phyloP scores from a whole-genome alignment of 768 basidiomycete species.

The Rhizopogon sp. region DNA sequence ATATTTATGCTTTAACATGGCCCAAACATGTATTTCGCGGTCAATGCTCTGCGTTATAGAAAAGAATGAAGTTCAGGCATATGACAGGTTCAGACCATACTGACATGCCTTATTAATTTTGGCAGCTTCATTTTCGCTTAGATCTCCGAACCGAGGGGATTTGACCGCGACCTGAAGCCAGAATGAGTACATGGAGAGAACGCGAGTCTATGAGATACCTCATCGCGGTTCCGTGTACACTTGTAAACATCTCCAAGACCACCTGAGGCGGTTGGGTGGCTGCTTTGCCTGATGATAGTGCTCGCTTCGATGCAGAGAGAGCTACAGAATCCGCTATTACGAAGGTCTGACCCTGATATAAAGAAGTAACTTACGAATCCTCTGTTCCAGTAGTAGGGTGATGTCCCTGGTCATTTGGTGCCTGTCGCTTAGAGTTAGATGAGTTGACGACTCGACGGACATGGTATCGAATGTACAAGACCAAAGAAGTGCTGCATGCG shows the following conservation, averaged over 20 bases:
- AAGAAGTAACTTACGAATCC: too few species aligned
- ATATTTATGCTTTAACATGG: constrained; percentile 31
- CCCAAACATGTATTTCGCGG: constrained; percentile 36
- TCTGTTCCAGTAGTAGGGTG: too few species aligned
- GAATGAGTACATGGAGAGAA: not conserved
- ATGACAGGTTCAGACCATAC: too few species aligned
- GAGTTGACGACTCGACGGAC: too few species aligned
- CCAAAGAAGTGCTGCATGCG: not conserved
- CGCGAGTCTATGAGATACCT: not conserved
- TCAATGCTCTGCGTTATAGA: constrained; percentile 15
- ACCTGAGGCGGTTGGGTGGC: not conserved
- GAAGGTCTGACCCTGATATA: too few species aligned
- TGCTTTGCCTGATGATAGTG: too few species aligned
- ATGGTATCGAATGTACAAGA: not conserved
- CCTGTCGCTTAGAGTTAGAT: too few species aligned
- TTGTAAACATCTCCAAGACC: constrained; percentile 10
- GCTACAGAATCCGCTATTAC: too few species aligned
- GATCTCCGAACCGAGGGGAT: not conserved
- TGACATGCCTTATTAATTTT: too few species aligned
- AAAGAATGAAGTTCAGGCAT: not conserved
- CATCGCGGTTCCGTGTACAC: not conserved
- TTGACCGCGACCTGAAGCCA: constrained; percentile 17
- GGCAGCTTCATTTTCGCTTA: too few species aligned
- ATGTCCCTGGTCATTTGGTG: too few species aligned
- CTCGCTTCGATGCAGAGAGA: not conserved